These are phyloP conservation scores for Aspergillus haitiensis DNA, from an alignment of 495 filamentous ascomycete genomes.

Conservation along the genomic window DNA sequence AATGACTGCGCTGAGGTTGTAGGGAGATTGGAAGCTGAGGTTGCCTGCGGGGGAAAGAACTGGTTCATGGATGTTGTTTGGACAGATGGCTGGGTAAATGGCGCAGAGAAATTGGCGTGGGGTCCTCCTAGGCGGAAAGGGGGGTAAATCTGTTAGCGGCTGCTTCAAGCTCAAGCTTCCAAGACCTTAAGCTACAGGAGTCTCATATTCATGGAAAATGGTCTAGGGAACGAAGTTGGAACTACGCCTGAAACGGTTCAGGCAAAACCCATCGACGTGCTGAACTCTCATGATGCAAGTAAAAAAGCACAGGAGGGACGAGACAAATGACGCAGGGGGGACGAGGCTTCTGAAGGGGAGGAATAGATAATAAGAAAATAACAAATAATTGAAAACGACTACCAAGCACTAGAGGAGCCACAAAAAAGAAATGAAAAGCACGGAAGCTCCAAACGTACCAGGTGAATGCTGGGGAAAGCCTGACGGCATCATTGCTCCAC, in stretches of 20 bases:
- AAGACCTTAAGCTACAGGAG: neutral
- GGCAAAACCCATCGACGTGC: neutral
- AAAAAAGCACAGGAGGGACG: constrained; percentile 2
- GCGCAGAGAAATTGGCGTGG: constrained; percentile 45
- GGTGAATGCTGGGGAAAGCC: constrained; percentile 42
- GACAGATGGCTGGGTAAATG: constrained; percentile 41
- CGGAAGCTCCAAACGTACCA: constrained; percentile 34
- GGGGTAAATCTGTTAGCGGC: constrained; percentile 26
- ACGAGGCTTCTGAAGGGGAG: constrained; percentile 12
- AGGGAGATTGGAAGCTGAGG: constrained; percentile 32
- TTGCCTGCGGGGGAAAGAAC: constrained; percentile 36
- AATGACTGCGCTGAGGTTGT: constrained; percentile 39
- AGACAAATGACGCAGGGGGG: neutral
- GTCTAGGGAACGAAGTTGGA: neutral
- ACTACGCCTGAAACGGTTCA: neutral
- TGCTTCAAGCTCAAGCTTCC: constrained; percentile 18
- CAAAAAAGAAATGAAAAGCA: constrained; percentile 21
- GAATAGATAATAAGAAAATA: constrained; percentile 5
- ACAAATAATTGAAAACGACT: constrained; percentile 5
- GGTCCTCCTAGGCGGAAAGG: constrained; percentile 32
- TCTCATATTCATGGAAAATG: neutral
- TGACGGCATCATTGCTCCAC: constrained; percentile 48
- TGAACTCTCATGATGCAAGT: neutral
- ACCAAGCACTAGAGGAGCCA: constrained; percentile 2
- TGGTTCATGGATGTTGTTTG: constrained; percentile 39